Percentiles rank a stretch among this genome's conserved stretches.
These are phyloP conservation scores for Salinomyces thailandicus DNA, from an alignment of 2,329 filamentous ascomycete species.

Conservation along the genomic window DNA sequence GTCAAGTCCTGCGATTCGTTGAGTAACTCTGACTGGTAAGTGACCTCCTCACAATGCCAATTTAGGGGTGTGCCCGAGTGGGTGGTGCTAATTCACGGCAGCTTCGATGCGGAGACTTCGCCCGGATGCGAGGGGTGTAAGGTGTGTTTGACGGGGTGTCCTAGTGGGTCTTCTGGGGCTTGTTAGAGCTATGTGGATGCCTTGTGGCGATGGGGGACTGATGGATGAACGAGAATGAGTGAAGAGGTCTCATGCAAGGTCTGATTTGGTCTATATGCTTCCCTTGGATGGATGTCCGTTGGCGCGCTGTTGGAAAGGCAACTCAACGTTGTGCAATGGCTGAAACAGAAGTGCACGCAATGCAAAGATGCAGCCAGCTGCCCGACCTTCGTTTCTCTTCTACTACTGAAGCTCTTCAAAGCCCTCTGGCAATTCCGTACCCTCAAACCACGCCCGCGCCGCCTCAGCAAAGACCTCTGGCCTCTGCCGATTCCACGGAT, in stretches of 20 bases:
- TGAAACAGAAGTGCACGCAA: too few relatives aligned
- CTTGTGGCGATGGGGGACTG: too few relatives aligned
- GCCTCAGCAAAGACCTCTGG: conserved; percentile 16
- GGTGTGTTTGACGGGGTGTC: neutral
- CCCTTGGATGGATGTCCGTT: too few relatives aligned
- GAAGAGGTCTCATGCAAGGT: too few relatives aligned
- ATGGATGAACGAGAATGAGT: too few relatives aligned
- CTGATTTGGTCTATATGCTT: too few relatives aligned
- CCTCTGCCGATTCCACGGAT: conserved; percentile 20
- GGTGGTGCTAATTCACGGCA: neutral
- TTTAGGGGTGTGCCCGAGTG: too few relatives aligned
- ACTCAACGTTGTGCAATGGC: too few relatives aligned
- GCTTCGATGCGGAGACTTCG: neutral
- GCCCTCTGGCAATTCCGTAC: conserved; percentile 7
- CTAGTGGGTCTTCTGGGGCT: neutral
- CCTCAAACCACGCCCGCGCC: conserved; percentile 12
- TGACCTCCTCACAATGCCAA: neutral
- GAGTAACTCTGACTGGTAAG: neutral
- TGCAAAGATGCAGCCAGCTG: too few relatives aligned
- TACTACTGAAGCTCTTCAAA: conserved; percentile 9
- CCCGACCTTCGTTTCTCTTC: too few relatives aligned
- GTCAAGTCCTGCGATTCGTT: neutral
- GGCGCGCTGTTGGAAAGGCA: too few relatives aligned
- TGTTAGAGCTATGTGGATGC: too few relatives aligned
- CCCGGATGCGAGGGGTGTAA: neutral